These are phyloP conservation scores for Nemophila menziesii DNA, from an alignment of 257 asterid species.

Conservation along the genomic window DNA sequence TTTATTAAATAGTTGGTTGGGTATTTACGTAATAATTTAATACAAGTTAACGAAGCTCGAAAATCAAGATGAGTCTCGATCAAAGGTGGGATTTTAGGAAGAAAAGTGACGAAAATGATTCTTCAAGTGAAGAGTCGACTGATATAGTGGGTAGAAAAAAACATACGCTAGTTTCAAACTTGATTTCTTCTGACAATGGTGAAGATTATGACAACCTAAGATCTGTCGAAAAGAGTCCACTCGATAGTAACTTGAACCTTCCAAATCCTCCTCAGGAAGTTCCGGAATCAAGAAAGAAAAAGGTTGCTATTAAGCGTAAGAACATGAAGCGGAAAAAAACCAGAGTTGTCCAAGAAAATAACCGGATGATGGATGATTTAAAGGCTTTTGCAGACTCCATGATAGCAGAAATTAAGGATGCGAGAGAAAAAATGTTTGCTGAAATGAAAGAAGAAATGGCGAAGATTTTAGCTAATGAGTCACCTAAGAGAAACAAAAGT, in stretches of 20 bases:
- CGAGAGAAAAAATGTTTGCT: constrained; percentile 30
- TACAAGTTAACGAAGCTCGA: not conserved
- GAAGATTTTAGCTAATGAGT: constrained; percentile 12
- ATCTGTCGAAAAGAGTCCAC: constrained; percentile 9
- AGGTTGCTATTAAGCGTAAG: constrained; percentile 9
- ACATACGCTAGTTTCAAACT: constrained; percentile 14
- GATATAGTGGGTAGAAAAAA: constrained; percentile 10
- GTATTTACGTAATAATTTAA: not conserved
- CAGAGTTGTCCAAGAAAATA: constrained; percentile 7
- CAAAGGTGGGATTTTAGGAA: constrained; percentile 53
- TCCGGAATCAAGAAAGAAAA: constrained; percentile 11
- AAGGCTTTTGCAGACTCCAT: constrained; percentile 32
- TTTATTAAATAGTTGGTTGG: not conserved
- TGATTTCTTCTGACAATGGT: constrained; percentile 19
- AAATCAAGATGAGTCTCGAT: constrained; percentile 18
- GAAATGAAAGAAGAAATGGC: constrained; percentile 31
- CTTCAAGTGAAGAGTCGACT: constrained; percentile 38
- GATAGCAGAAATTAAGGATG: constrained; percentile 32
- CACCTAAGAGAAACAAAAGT: constrained; percentile 5
- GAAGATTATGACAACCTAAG: constrained; percentile 9
- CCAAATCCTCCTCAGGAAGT: constrained; percentile 13
- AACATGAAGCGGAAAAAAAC: constrained; percentile 14
- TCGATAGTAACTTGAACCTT: not conserved
- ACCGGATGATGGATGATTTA: constrained; percentile 24
- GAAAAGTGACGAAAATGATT: constrained; percentile 34